Percentiles rank a stretch among this genome's conserved stretches.
Evolutionary conservation across 2,329 filamentous ascomycete species (phyloP).

Genomic region (Penicillium sp.): DNA sequence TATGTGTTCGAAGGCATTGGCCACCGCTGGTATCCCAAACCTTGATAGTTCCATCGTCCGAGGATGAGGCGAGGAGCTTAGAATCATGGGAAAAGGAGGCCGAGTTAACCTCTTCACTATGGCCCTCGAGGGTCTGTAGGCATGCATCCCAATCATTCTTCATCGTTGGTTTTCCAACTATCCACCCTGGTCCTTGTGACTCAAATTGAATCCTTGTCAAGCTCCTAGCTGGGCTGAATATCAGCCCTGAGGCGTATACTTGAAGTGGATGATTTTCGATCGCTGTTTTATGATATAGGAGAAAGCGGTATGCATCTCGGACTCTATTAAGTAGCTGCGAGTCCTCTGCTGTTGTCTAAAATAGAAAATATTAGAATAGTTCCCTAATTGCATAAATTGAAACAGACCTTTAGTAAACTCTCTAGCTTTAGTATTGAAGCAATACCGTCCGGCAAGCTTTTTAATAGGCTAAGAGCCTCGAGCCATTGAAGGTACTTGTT

Average conservation of each 20-base stretch:
- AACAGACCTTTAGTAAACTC: slow-evolving; percentile 4
- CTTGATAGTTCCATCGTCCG: slow-evolving; percentile 17
- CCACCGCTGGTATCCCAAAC: slow-evolving; percentile 2
- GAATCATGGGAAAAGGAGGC: slow-evolving; percentile 17
- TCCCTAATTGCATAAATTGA: background rate
- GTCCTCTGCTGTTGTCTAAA: background rate
- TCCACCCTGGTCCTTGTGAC: background rate
- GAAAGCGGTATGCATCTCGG: slow-evolving; percentile 18
- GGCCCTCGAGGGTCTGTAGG: slow-evolving; percentile 19
- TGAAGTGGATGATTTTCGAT: slow-evolving; percentile 30
- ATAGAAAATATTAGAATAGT: background rate
- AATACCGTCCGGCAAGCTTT: slow-evolving; percentile 4
- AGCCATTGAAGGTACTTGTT: slow-evolving; percentile 30
- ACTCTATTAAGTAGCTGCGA: background rate
- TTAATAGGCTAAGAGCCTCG: slow-evolving; percentile 24
- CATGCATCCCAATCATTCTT: slow-evolving; percentile 11
- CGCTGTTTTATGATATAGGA: background rate
- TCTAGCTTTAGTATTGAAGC: slow-evolving; percentile 21
- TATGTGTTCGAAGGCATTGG: background rate
- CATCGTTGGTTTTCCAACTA: background rate
- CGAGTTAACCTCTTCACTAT: slow-evolving; percentile 12
- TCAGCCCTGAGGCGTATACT: slow-evolving; percentile 27
- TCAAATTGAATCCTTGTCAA: slow-evolving; percentile 14
- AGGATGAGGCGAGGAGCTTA: slow-evolving; percentile 9
- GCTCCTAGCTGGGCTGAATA: slow-evolving; percentile 27